phyloP scores from a whole-genome alignment of 1,284 basidiomycete genomes.

The Phellinidium pouzarii region DNA sequence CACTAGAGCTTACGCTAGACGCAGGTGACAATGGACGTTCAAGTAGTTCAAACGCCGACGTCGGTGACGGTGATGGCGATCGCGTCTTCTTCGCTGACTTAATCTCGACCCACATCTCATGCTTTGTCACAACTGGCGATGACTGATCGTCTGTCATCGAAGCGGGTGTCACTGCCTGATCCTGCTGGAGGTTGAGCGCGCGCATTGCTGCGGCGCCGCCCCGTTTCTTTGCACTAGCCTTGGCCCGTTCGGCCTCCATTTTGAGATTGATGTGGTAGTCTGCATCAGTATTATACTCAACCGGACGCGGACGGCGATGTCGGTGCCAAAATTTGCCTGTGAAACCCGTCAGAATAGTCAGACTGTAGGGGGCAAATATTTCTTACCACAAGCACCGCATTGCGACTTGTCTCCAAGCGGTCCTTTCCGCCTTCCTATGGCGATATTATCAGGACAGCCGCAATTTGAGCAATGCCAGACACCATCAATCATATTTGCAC shows the following conservation, averaged over 20 bases:
- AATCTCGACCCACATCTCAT: conserved; percentile 31
- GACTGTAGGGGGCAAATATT: conserved; percentile 10
- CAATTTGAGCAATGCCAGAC: conserved; percentile 92
- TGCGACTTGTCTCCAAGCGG: conserved; percentile 87
- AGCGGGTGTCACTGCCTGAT: conserved; percentile 11
- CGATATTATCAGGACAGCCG: conserved; percentile 80
- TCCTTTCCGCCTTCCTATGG: conserved; percentile 80
- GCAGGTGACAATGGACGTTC: conserved; percentile 47
- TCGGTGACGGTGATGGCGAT: conserved; percentile 27
- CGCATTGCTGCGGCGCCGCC: conserved; percentile 43
- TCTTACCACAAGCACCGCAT: conserved; percentile 86
- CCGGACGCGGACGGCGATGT: conserved; percentile 69
- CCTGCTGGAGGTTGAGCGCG: conserved; percentile 27
- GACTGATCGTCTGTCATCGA: conserved; percentile 32
- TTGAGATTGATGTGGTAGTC: conserved; percentile 58
- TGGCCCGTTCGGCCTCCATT: conserved; percentile 48
- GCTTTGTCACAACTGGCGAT: conserved; percentile 44
- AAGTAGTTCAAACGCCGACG: conserved; percentile 29
- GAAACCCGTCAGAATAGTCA: conserved; percentile 16
- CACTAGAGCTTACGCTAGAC: conserved; percentile 55
- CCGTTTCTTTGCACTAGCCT: conserved; percentile 46
- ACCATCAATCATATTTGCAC: conserved; percentile 74
- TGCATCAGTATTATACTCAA: conserved; percentile 68
- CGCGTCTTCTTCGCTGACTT: conserved; percentile 20
- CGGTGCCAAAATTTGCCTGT: conserved; percentile 82